Evolutionary conservation across 2,329 filamentous ascomycete species (phyloP), one percentile per base, ranked within the genome.

Genomic region (Aureobasidium sp.): DNA sequence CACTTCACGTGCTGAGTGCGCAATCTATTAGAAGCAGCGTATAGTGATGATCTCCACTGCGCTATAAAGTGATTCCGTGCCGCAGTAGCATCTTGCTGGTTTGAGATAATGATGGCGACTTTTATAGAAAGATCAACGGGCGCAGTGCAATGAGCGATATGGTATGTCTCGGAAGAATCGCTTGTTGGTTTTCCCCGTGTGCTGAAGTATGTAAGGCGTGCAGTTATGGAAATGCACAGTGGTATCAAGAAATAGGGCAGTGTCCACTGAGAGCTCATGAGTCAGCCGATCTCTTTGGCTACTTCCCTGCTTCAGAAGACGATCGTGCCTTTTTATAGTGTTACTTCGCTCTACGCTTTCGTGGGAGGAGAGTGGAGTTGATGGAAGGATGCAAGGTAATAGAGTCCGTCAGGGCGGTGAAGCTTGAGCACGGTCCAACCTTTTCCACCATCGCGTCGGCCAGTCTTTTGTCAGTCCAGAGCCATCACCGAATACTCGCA

Each of bases 31-130:
- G 48, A 52, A 20, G 48, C 34, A 52, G 25, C 34, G n/a, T 8
- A 52, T 52, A 52, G 48, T 52, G 34, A 17, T 37, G 48, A 52
- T 52, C 48, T 52, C 34, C 48, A 39, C 20, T 52, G 48, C 48
- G 39, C n/a, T 17, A 39, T 37, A 11, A 31, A 20, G 9, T 5
- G n/a, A 12, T 39, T 52, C 34, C 12, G 34, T 52, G 31, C 48
- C 48, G 48, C 11, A 4, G 34, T 22, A 34, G 15, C 29, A 36
- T 52, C 31, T 37, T 52, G 4, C 48, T 52, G 48, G 9, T 52
- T 37, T 29, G 34, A 52, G 48, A 37, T 17, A 52, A 52, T 37
- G 48, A 17, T 52, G 37, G 12, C 11, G 34, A 25, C 2, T 52
- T n/a, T 20, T 14, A 29, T 34, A 41, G n/a, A 34, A 17, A 0